A percentile compares a stretch with the other conserved stretches of the same genome.
These are phyloP conservation scores for Lanmaoa rubissima DNA, from an alignment of 768 basidiomycete species.

Conservation along the genomic window DNA sequence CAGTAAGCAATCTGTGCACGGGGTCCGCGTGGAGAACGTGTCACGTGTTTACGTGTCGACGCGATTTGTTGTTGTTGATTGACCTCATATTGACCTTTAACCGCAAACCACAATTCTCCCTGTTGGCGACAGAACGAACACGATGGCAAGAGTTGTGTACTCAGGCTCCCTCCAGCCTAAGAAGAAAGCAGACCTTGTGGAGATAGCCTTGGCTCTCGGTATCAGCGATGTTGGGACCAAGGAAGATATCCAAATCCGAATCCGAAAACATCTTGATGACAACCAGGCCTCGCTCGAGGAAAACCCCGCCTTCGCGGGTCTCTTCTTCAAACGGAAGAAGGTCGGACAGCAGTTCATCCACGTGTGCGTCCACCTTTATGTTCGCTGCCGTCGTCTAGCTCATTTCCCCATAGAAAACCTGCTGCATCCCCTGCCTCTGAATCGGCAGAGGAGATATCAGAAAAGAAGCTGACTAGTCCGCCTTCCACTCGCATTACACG, in stretches of 20 bases:
- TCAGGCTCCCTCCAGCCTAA: constrained; percentile 58
- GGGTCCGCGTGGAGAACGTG: constrained; percentile 9
- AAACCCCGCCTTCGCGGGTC: constrained; percentile 54
- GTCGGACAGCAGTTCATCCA: constrained; percentile 17
- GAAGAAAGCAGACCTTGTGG: constrained; percentile 67
- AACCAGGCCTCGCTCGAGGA: constrained; percentile 56
- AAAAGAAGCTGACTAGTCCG: constrained; percentile 18
- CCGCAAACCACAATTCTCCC: constrained; percentile 11
- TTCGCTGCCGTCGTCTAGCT: neutral
- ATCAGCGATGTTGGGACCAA: constrained; percentile 58
- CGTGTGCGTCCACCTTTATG: constrained; percentile 9
- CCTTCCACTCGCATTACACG: constrained; percentile 21
- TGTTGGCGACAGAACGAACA: neutral
- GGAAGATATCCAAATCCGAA: constrained; percentile 59
- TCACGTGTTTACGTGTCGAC: constrained; percentile 26
- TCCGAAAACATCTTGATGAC: constrained; percentile 59
- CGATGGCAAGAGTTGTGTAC: constrained; percentile 46
- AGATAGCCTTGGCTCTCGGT: constrained; percentile 53
- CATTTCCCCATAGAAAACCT: constrained; percentile 11
- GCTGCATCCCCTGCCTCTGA: constrained; percentile 18
- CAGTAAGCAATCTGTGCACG: neutral
- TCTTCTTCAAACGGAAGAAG: constrained; percentile 45
- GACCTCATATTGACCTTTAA: constrained; percentile 5
- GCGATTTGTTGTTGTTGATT: constrained; percentile 34
- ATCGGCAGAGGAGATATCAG: constrained; percentile 10